Base-by-base conservation (phyloP, 768 basidiomycete species). In the Tulasnella sp. region DNA sequence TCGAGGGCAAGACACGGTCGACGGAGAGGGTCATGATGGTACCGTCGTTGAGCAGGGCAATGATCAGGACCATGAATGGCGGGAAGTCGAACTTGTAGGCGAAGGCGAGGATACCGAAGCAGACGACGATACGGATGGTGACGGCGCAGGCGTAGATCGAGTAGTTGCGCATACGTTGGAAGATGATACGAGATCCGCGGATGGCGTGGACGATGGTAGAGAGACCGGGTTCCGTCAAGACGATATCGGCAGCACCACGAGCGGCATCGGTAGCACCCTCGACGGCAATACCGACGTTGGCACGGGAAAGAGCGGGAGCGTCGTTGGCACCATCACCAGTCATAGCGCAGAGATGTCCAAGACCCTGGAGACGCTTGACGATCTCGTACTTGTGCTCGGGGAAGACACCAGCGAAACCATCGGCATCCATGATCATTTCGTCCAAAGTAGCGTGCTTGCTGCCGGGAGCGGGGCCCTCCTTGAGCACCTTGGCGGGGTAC, bases 301-400 rank as follows among this genome's bases (percentile, higher is more conserved):
- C 97, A 85, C 97, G 95, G 81, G 97, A 97, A 58, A 99, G 90
- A 85, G 97, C 97, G 78, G 97, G 97, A 79, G 97, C 97, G 83
- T 99, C 97, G 86, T 98, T 99, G 85, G 97, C 97, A 91, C 97
- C 97, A 84, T 98, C 97, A 90, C 97, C 97, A 86, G 97, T 99
- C 97, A 99, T 99, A 80, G 97, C 97, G 86, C 94, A 96, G 81
- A 98, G 88, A 87, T 98, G 96, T 75, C 96, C 97, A 81, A 98
- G 93, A 85, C 92, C 95, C 86, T 99, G 97, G 78, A 99, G 92
- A 83, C 74, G 95, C 89, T 97, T 98, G 89, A 99, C 97, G 82
- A 99, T 99, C 87, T 99, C 97, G 86, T 97, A 99, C 91, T 98
- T 98, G 94, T 98, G 97, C 88, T 97, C 97, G 80, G 96, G 96